Conservation (phyloP, 2,329 filamentous ascomycete genomes). For the Lachnellula cervina region DNA sequence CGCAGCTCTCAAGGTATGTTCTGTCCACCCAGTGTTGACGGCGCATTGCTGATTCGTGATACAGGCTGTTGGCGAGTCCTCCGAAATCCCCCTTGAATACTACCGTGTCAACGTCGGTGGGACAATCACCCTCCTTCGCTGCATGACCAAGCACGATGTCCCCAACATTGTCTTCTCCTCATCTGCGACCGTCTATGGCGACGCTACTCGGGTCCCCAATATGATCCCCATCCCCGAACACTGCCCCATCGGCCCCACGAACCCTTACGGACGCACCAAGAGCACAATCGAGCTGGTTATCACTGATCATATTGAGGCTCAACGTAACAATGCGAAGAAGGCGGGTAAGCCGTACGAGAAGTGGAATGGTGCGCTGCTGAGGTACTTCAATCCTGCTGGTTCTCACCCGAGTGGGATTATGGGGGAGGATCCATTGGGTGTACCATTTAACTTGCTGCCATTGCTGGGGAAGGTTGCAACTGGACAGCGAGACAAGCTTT, state of each 20-base stretch:
- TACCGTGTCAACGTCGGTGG: slow-evolving; percentile 96
- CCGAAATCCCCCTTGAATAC: slow-evolving; percentile 92
- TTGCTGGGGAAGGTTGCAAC: slow-evolving; percentile 93
- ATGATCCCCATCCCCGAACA: slow-evolving; percentile 99
- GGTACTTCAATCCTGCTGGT: slow-evolving; percentile 97
- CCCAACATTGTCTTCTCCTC: slow-evolving; percentile 98
- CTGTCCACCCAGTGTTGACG: neutral
- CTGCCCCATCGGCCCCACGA: slow-evolving; percentile 94
- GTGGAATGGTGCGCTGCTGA: slow-evolving; percentile 88
- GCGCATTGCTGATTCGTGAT: slow-evolving; percentile 10
- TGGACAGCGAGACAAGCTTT: slow-evolving; percentile 86
- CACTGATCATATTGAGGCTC: slow-evolving; percentile 80
- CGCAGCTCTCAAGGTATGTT: slow-evolving; percentile 81
- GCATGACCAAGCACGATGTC: slow-evolving; percentile 87
- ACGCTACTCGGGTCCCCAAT: slow-evolving; percentile 89
- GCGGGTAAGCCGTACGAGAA: slow-evolving; percentile 69
- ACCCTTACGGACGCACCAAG: slow-evolving; percentile 97
- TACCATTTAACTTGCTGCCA: slow-evolving; percentile 93
- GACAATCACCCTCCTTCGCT: slow-evolving; percentile 77
- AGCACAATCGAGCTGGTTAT: slow-evolving; percentile 88
- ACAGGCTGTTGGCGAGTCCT: slow-evolving; percentile 91
- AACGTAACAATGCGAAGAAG: slow-evolving; percentile 79
- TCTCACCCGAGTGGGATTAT: slow-evolving; percentile 93
- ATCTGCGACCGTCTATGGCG: slow-evolving; percentile 96
- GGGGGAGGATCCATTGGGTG: slow-evolving; percentile 94